Evolutionary conservation across 441 rosid genomes (phyloP).

Genomic region (Gossypium trilobum): DNA sequence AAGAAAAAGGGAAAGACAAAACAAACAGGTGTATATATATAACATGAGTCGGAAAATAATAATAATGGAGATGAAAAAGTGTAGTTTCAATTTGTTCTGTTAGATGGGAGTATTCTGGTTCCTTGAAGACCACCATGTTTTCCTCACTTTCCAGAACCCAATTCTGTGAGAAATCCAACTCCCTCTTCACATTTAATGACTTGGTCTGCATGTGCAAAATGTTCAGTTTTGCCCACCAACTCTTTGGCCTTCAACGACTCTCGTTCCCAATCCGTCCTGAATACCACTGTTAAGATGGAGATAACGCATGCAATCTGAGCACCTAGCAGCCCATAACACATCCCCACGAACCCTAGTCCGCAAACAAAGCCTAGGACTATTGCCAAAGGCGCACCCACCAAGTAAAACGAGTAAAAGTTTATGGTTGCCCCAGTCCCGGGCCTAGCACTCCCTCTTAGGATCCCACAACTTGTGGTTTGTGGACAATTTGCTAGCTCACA

Average conservation of each 20-base stretch:
- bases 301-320: constrained; percentile 71
- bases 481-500: constrained; percentile 90
- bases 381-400: constrained; percentile 87
- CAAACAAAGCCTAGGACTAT: constrained; percentile 51
- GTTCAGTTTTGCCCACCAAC: constrained; percentile 38
- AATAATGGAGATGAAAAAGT: not conserved
- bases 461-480: constrained; percentile 87
- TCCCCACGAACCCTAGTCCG: constrained; percentile 67
- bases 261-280: constrained; percentile 66
- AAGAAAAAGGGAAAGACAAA: not conserved
- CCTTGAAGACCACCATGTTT: not conserved
- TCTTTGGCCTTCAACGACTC: constrained; percentile 59
- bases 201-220: constrained; percentile 21
- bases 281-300: constrained; percentile 57
- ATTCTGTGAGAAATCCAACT: constrained; percentile 7
- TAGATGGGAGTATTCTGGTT: constrained; percentile 6
- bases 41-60: not conserved
- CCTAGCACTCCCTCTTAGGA: constrained; percentile 80
- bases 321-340: constrained; percentile 71
- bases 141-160: constrained; percentile 15
- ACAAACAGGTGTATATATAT: not conserved
- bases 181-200: constrained; percentile 26
- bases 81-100: constrained; percentile 21
- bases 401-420: constrained; percentile 74
- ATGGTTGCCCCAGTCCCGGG: constrained; percentile 68